Conservation (phyloP, 2,329 filamentous ascomycete genomes). For the Cryphonectria parasitica region DNA sequence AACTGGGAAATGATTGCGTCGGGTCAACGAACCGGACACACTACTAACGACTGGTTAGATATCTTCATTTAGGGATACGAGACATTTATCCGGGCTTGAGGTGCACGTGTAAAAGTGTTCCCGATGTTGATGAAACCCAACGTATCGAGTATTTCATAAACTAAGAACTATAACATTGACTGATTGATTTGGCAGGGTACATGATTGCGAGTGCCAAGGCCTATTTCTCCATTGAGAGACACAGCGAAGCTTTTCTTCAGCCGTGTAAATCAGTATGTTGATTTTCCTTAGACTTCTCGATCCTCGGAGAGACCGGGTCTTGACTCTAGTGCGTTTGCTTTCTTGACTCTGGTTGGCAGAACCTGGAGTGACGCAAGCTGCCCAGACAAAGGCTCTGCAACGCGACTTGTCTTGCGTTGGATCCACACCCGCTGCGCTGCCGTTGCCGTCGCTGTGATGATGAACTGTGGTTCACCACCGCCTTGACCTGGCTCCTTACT, state of each 20-base stretch:
- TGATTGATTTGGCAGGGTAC: neutral
- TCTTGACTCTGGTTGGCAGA: neutral
- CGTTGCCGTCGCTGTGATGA: neutral
- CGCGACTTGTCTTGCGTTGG: neutral
- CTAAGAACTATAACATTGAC: no score
- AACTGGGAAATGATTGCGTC: no score
- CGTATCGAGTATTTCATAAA: no score
- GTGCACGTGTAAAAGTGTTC: no score
- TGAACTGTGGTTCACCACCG: neutral
- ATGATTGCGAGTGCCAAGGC: neutral
- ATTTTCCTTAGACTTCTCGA: neutral
- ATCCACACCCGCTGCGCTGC: neutral
- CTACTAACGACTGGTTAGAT: neutral
- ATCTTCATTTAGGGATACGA: no score
- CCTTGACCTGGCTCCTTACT: neutral
- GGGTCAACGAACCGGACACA: neutral
- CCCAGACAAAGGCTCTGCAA: neutral
- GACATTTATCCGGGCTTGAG: no score
- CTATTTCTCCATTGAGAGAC: neutral
- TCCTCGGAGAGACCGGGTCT: neutral
- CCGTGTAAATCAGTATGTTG: neutral
- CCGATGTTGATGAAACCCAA: no score
- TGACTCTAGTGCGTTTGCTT: neutral
- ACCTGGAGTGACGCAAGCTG: neutral
- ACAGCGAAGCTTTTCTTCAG: no score